Evolutionary conservation across 1,139 yeast species (phyloP), one percentile per base, ranked within the genome.

Genomic region (Nakaseomyces delphensis): DNA sequence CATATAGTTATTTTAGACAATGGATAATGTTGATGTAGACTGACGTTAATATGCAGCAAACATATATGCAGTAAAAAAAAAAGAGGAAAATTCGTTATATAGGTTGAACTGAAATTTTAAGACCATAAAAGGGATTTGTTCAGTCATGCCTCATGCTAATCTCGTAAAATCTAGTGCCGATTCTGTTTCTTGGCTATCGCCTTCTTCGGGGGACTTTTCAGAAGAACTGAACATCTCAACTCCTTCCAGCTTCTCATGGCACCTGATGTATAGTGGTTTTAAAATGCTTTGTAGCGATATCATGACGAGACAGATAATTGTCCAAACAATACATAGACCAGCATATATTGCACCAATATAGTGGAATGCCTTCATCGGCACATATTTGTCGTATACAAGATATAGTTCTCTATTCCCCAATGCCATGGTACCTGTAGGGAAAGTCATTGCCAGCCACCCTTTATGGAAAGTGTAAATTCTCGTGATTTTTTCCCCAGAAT

Each of bases 401-500:
- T 71, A 60, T 21, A 85, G 57, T 51, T 75, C 73, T 16, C 68
- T 60, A 50, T 77, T 73, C 2, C 85, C 76, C 16, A 83, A 62
- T 0, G 81, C 68, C 80, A 83, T 79, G 0, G 96, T 85, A 2
- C 95, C 96, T 52, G 85, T 57, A 2, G 96, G 96, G 78, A 87
- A 87, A 48, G 95, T 83, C 70, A 83, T 76, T 24, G 87, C 78
- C 95, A 95, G 86, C 73, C 82, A 84, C 0, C 79, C 76, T 50
- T 73, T 72, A 45, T 72, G 69, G 67, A 78, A 84, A 38, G 55
- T 55, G 23, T 71, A 61, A 30, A 53, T 45, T 7, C 71, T 48
- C 8, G 29, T 39, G 3, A 39, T 37, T 1, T 40, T 33, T 1
- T 41, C 38, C 6, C 43, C 45, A 3, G 28, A 20, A 4, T 38